Evolutionary conservation across 352 stramenopile genomes (phyloP).

Genomic region (Albugo laibachii): DNA sequence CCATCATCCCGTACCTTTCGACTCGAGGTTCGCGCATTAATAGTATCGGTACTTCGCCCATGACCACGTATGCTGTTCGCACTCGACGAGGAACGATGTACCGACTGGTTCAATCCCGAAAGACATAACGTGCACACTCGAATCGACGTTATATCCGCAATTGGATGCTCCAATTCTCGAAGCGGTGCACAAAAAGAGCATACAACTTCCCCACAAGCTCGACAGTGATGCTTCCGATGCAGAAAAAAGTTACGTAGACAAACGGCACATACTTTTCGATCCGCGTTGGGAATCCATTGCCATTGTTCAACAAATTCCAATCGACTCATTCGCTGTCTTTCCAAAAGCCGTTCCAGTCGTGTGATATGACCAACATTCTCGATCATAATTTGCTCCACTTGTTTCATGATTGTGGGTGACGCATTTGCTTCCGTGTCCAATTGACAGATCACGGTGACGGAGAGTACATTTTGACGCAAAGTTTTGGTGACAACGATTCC

Average conservation of each 20-base stretch:
- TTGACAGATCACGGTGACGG: conserved; percentile 47
- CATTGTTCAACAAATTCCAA: conserved; percentile 58
- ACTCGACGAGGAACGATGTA: too few species aligned
- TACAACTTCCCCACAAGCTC: conserved; percentile 48
- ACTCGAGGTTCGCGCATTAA: neutral
- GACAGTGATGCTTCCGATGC: conserved; percentile 49
- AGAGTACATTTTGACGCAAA: conserved; percentile 30
- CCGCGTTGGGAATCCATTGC: conserved; percentile 53
- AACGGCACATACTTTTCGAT: conserved; percentile 48
- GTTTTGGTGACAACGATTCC: conserved; percentile 50
- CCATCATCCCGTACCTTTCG: neutral
- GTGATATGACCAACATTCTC: conserved; percentile 23
- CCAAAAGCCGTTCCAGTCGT: conserved; percentile 24
- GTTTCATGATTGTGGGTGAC: conserved; percentile 12
- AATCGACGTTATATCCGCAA: conserved; percentile 43
- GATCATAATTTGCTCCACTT: conserved; percentile 44
- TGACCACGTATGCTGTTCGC: too few species aligned
- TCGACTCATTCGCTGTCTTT: conserved; percentile 40
- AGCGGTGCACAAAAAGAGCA: conserved; percentile 40
- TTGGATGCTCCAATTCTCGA: conserved; percentile 38
- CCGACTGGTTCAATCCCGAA: neutral
- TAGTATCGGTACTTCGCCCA: neutral
- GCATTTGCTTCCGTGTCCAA: conserved; percentile 21
- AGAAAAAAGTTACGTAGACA: conserved; percentile 57
- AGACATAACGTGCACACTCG: conserved; percentile 43